A percentile compares a stretch with the other conserved stretches of the same genome.
Evolutionary conservation across 805 yeast genomes (phyloP).

Genomic region (Ogataea corticis): DNA sequence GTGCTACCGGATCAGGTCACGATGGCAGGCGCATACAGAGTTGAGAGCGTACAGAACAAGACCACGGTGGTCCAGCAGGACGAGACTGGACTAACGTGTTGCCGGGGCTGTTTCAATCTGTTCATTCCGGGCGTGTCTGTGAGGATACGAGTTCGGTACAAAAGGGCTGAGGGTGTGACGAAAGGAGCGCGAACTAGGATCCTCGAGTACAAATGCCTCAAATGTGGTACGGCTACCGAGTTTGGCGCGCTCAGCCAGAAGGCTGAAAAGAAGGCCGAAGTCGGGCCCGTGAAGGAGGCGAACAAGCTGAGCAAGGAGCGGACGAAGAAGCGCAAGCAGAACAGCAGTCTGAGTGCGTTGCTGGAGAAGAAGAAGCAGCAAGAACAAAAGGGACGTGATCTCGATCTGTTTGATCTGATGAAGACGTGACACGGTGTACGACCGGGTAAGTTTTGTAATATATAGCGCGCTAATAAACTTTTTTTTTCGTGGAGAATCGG

Average conservation of each 20-base stretch:
- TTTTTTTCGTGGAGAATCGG: constrained; percentile 1
- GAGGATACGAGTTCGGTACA: constrained; percentile 14
- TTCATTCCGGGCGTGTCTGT: constrained; percentile 25
- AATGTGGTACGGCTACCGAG: constrained; percentile 18
- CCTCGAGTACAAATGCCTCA: constrained; percentile 24
- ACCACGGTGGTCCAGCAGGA: constrained; percentile 3
- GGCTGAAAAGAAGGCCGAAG: constrained; percentile 5
- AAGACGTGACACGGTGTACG: no score
- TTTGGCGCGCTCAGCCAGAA: constrained; percentile 7
- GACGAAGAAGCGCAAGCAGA: constrained; percentile 28
- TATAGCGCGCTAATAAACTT: no score
- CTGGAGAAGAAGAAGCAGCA: constrained; percentile 22
- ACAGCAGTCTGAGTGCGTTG: constrained; percentile 25
- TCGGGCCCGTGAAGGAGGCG: background rate
- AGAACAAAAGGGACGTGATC: constrained; percentile 11
- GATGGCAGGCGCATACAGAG: constrained; percentile 1
- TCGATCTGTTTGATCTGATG: constrained; percentile 33
- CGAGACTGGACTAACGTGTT: constrained; percentile 16
- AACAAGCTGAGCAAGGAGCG: constrained; percentile 19
- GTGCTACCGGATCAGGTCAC: constrained; percentile 18
- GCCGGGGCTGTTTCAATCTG: constrained; percentile 19
- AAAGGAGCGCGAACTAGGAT: constrained; percentile 7
- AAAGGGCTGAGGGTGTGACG: background rate
- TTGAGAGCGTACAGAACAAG: background rate
- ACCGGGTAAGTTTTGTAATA: no score